These are phyloP conservation scores for Tanacetum coccineum DNA, from an alignment of 129 eudicot species.

Conservation along the genomic window DNA sequence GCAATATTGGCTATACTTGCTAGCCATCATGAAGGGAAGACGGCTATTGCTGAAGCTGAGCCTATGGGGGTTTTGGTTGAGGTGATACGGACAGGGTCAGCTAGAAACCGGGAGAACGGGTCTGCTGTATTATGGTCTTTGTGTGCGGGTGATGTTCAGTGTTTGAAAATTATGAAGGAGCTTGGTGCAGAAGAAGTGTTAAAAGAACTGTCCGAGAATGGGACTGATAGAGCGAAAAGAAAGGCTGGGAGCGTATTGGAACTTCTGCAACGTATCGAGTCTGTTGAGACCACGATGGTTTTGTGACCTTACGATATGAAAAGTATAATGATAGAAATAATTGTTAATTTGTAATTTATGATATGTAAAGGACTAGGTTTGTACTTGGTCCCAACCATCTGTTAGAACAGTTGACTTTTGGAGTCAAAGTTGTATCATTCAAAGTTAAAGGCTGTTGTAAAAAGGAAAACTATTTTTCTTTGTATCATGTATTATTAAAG, in stretches of 20 bases:
- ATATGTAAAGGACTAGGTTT: constrained; percentile 1
- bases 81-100: constrained; percentile 81
- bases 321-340: neutral
- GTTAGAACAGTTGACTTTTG: neutral
- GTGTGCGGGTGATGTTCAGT: constrained; percentile 65
- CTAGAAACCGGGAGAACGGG: constrained; percentile 84
- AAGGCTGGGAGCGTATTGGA: constrained; percentile 79
- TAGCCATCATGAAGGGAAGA: constrained; percentile 82
- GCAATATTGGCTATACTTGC: constrained; percentile 85
- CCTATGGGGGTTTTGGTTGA: constrained; percentile 68
- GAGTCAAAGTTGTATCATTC: neutral
- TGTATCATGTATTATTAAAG: neutral
- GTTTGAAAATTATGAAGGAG: constrained; percentile 51
- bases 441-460: neutral
- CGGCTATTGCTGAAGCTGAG: constrained; percentile 69
- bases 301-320: neutral
- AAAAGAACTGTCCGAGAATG: constrained; percentile 75
- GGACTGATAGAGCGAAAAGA: constrained; percentile 91
- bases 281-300: constrained; percentile 14
- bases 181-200: constrained; percentile 81
- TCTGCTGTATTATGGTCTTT: constrained; percentile 83
- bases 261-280: constrained; percentile 56
- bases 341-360: neutral
- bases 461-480: neutral
- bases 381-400: neutral